Evolutionary conservation across 169 alveolate species (phyloP).

Genomic region (Plasmodium inui): DNA sequence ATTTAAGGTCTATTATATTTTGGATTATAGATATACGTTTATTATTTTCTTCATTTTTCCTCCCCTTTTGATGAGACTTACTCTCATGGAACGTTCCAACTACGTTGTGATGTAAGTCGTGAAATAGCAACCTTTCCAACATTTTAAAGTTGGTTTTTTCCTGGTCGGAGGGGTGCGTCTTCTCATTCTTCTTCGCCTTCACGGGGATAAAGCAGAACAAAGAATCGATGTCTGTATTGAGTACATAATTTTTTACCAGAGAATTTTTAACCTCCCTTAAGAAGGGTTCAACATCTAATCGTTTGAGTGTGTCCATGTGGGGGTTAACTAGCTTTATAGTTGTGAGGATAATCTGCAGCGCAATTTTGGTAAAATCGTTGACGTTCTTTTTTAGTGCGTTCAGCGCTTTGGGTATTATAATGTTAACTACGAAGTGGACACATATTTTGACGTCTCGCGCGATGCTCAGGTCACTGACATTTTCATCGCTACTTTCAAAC

Average conservation of each 20-base stretch:
- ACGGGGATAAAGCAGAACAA: conserved; percentile 11
- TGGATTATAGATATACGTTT: background rate
- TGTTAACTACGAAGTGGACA: conserved; percentile 48
- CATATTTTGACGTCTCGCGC: conserved; percentile 35
- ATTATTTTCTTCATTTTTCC: conserved; percentile 2
- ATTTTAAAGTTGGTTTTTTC: conserved; percentile 13
- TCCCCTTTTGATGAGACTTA: background rate
- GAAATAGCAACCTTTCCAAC: conserved; percentile 45
- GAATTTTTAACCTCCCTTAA: conserved; percentile 31
- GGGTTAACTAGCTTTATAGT: conserved; percentile 49
- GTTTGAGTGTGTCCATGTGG: conserved; percentile 11
- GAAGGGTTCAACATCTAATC: conserved; percentile 25
- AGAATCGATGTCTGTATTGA: background rate
- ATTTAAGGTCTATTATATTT: conserved; percentile 70
- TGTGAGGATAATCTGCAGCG: conserved; percentile 50
- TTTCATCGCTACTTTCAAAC: conserved; percentile 9
- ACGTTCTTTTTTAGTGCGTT: conserved; percentile 63
- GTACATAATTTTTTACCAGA: conserved; percentile 11
- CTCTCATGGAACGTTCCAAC: background rate
- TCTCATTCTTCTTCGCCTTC: background rate
- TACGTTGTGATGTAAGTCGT: conserved; percentile 39
- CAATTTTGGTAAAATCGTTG: conserved; percentile 50
- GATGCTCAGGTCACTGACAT: background rate
- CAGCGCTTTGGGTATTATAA: conserved; percentile 69
- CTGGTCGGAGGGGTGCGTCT: background rate